Conservation (phyloP, 2,329 filamentous ascomycete species). For the Lachnellula cervina region DNA sequence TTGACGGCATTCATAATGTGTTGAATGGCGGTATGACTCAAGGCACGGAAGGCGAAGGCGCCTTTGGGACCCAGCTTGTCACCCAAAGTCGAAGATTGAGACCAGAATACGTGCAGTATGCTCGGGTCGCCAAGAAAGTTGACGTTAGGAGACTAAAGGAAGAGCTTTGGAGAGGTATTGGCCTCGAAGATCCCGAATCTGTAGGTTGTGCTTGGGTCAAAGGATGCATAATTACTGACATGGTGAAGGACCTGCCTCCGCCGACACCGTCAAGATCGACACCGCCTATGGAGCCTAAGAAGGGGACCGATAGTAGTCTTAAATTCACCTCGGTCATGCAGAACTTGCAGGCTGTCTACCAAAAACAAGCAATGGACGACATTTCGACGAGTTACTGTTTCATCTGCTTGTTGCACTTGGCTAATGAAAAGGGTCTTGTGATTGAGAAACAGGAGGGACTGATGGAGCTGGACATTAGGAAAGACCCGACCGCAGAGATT, state of each 20-base stretch:
- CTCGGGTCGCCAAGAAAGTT: constrained; percentile 66
- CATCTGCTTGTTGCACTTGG: constrained; percentile 72
- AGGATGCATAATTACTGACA: constrained; percentile 10
- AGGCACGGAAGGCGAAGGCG: constrained; percentile 34
- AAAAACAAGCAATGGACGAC: constrained; percentile 79
- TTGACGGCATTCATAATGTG: constrained; percentile 46
- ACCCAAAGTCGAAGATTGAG: constrained; percentile 58
- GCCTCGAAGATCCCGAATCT: constrained; percentile 44
- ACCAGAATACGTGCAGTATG: constrained; percentile 67
- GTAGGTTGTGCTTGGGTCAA: constrained; percentile 36
- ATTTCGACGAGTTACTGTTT: constrained; percentile 94
- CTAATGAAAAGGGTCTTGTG: constrained; percentile 70
- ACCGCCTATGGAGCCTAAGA: constrained; percentile 30
- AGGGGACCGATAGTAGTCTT: constrained; percentile 46
- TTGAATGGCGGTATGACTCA: constrained; percentile 46
- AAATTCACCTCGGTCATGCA: constrained; percentile 94
- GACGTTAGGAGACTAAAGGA: constrained; percentile 65
- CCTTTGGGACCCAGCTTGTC: constrained; percentile 63
- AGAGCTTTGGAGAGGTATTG: constrained; percentile 65
- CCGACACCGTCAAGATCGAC: constrained; percentile 31
- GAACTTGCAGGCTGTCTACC: constrained; percentile 78
- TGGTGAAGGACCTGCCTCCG: constrained; percentile 18
- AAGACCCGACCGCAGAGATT: constrained; percentile 57
- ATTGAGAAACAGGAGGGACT: constrained; percentile 50
- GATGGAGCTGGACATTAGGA: constrained; percentile 55